Base-by-base conservation (phyloP, 1,139 yeast genomes). In the Geotrichum restrictum region DNA sequence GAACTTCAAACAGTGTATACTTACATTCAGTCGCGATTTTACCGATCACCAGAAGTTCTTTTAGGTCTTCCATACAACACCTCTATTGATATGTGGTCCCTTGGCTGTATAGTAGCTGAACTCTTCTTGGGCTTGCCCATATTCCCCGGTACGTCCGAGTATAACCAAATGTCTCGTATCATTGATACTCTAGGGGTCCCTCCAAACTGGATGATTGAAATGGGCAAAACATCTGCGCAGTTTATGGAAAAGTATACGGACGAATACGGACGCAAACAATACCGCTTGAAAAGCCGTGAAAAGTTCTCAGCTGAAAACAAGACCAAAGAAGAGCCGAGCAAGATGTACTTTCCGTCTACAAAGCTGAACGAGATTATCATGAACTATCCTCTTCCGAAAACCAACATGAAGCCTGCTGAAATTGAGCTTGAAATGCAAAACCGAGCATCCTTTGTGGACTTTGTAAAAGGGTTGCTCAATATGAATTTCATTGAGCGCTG, bases 21-120 rank as follows among this genome's bases (percentile, higher is more conserved):
- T 0, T 94, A 94, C 67, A 89, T 94, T 57, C 99, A 94, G 68
- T 88, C 96, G 7, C 76, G 99, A 54, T 94, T 93, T 66, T 94
- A 94, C 69, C 77, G 99, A 57, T 88, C 96, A 0, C 99, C 99
- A 0, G 99, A 93, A 67, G 96, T 93, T 18, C 81, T 93, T 3
- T 71, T 93, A 31, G 98, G 99, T 0, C 74, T 93, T 45, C 96
- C 96, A 3, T 73, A 74, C 57, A 86, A 96, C 0, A 83, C 95
- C 19, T 83, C 96, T 7, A 93, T 93, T 54, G 99, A 93, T 68
- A 89, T 93, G 91, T 93, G 99, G 99, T 89, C 98, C 1, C 74
- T 93, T 44, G 99, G 98, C 1, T 93, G 99, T 72, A 93, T 94
- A 51, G 85, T 91, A 34, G 97, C 96, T 0, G 99, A 93, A 67